Base-by-base conservation (phyloP, 306 rosid species). In the Pachyrhizus erosus region DNA sequence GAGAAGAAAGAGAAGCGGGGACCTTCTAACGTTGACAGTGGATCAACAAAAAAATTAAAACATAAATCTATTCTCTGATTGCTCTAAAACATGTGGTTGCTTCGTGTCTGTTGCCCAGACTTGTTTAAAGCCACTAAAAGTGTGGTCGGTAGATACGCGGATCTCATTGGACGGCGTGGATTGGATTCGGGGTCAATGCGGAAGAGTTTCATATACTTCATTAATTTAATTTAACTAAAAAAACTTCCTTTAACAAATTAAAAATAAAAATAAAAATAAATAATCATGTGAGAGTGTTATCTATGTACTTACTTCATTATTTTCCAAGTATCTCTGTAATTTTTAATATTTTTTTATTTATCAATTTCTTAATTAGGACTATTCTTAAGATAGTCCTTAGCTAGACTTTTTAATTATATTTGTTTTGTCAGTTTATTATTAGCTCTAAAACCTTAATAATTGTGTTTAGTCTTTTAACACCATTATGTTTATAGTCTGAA, bases 111-210 rank as follows among this genome's bases (percentile, higher is more conserved):
- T 23, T 51, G 76, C 37, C 40, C 39, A 40, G 49, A 39, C 23
- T 49, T 58, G 46, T 79, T 86, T 58, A 14, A 67, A 9, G 55
- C 70, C 86, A 61, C 48, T n/a, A 57, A 43, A 9, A 4, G 27
- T 42, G 52, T 76, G 88, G 97, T 49, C 90, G 86, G 97, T 66
- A 61, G 94, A 91, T 86, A 84, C 79, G 90, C 80, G 80, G 69
- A 91, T 93, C 89, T 85, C 65, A 17, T 20, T 77, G 88, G 88
- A 88, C 94, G 87, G 90, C 45, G 40, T 49, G 65, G 90, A 90
- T 80, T 82, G 40, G 61, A 83, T 83, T 86, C 70, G 29, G 29
- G 51, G 86, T 82, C 68, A 74, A 55, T 57, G 80, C 29, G 24
- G 72, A 79, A 77, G 57, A 11, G 14, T 76, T 62, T 48, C 13